Base-by-base conservation (phyloP, 2,329 filamentous ascomycete genomes). In the Ilyonectria mors-panacis region DNA sequence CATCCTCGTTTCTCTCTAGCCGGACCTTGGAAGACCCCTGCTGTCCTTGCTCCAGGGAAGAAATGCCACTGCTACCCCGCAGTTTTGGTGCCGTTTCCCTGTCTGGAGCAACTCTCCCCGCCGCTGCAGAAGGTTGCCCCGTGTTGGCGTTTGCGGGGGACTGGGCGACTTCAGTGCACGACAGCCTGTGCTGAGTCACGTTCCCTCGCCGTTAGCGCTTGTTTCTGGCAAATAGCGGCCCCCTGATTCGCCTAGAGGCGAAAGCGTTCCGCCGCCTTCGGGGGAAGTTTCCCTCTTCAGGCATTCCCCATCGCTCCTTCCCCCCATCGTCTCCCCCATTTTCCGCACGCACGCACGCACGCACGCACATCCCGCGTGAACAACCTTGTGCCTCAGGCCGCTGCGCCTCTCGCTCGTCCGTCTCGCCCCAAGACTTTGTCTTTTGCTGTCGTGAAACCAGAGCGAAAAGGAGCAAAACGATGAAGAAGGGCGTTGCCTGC, bases 231-330 rank as follows among this genome's bases (percentile, higher is more conserved):
- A 70, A 69, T 62, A 23, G 0, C 4, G 0, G 2, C 0, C 3
- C 23, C 35, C 1, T 67, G 54, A 73, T 74, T 72, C 61, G 72
- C 17, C 19, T 19, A 39, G 15, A 53, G 6, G 8, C 13, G 13
- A n/a, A 47, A 19, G 12, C 28, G 30, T 48, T 44, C 56, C 59
- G 45, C 51, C 54, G 64, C 28, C 56, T 44, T 65, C 70, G 70
- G 72, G 67, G 70, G 62, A 59, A 69, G 65, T 74, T 74, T 70
- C 72, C 72, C 70, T 69, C 55, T 73, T 70, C 56, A 65, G 58
- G 55, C 55, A 54, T 59, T 53, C 50, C 48, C 63, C 63, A 59
- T 56, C 54, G 54, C 15, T 53, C 35, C 47, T 59, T 44, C 10
- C 35, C 54, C 53, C 37, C 45, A 26, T 56, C 62, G 48, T 55